Conservation (phyloP, 2,329 filamentous ascomycete genomes). For the Aspergillus niger region DNA sequence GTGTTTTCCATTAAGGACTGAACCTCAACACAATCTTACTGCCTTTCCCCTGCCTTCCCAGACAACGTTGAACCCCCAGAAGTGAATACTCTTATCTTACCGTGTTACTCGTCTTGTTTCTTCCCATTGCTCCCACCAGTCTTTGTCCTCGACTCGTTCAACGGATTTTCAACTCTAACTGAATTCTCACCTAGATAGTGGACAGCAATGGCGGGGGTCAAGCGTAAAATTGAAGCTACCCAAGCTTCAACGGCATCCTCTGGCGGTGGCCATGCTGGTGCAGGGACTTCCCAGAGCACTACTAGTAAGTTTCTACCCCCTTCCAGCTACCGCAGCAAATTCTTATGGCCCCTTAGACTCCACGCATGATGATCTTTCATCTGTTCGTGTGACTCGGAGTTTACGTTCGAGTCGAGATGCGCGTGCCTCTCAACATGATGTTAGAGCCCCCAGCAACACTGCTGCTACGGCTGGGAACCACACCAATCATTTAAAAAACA, state of each 20-base stretch:
- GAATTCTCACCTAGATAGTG: slow-evolving; percentile 19
- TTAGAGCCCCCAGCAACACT: slow-evolving; percentile 11
- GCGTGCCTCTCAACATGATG: slow-evolving; percentile 24
- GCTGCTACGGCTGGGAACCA: slow-evolving; percentile 5
- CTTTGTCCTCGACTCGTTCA: neutral
- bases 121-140: neutral
- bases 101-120: neutral
- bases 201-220: slow-evolving; percentile 40
- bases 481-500: slow-evolving; percentile 13
- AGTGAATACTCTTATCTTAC: neutral
- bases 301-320: slow-evolving; percentile 24
- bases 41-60: too few species aligned
- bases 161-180: neutral
- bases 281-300: slow-evolving; percentile 23
- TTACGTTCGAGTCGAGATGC: slow-evolving; percentile 27
- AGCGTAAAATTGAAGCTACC: slow-evolving; percentile 35
- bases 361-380: slow-evolving; percentile 17
- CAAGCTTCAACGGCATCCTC: slow-evolving; percentile 23
- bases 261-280: slow-evolving; percentile 19
- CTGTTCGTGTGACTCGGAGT: slow-evolving; percentile 27
- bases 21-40: too few species aligned
- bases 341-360: slow-evolving; percentile 23
- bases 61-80: neutral
- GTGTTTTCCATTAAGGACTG: too few species aligned
- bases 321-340: neutral